Evolutionary conservation across 2,329 filamentous ascomycete genomes (phyloP).

Genomic region (Fusarium pseudograminearum): DNA sequence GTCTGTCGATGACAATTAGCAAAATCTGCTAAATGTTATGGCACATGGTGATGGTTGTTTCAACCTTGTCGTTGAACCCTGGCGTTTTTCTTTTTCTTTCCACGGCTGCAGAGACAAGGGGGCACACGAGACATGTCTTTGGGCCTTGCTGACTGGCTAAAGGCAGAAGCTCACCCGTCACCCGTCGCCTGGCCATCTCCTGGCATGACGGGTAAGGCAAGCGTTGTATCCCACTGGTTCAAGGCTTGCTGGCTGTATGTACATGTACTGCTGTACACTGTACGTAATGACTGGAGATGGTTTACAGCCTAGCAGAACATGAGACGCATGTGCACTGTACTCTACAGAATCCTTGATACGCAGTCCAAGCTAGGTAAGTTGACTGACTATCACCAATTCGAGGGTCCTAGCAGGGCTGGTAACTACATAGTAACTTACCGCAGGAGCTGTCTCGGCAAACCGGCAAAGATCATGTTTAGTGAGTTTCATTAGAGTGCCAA

Average conservation of each 20-base stretch:
- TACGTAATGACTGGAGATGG: not conserved
- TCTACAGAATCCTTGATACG: not conserved
- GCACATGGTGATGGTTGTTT: not conserved
- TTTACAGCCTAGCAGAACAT: not conserved
- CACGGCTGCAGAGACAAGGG: not conserved
- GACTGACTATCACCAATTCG: slow-evolving; percentile 17
- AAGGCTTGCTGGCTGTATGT: not conserved
- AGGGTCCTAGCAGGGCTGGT: slow-evolving; percentile 5
- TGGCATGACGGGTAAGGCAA: slow-evolving; percentile 26
- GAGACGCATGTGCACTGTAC: not conserved
- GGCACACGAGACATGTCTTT: slow-evolving; percentile 24
- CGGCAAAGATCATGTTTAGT: slow-evolving; percentile 18
- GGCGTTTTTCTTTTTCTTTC: slow-evolving; percentile 2
- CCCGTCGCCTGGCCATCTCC: slow-evolving; percentile 6
- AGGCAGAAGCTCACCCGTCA: slow-evolving; percentile 18
- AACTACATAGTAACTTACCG: not conserved
- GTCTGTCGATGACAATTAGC: slow-evolving; percentile 19
- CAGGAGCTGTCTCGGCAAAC: slow-evolving; percentile 10
- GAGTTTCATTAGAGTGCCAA: not conserved
- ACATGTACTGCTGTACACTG: not conserved
- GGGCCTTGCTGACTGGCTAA: slow-evolving; percentile 17
- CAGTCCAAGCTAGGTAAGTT: slow-evolving; percentile 10
- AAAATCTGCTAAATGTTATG: not conserved
- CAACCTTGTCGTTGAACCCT: slow-evolving; percentile 2
- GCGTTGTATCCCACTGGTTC: slow-evolving; percentile 10